Evolutionary conservation across 2,329 filamentous ascomycete genomes (phyloP).

Genomic region (Fusarium sp.): DNA sequence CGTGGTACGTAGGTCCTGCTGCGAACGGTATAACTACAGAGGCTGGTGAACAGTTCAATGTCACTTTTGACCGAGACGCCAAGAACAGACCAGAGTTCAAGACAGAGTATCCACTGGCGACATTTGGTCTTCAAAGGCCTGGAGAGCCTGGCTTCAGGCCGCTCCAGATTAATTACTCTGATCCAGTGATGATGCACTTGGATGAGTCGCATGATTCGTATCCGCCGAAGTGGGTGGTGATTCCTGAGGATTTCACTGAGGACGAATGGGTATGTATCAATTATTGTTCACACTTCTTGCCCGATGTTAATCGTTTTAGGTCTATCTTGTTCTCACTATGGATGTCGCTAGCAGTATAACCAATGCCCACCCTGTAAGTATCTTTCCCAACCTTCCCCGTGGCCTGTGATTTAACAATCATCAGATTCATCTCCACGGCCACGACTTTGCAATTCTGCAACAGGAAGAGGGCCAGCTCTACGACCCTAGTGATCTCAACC

Average conservation of each 20-base stretch:
- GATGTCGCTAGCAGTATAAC: constrained; percentile 3
- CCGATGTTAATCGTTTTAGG: constrained; percentile 2
- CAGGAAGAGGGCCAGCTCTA: constrained; percentile 27
- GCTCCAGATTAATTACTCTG: constrained; percentile 37
- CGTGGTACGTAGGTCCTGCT: constrained; percentile 40
- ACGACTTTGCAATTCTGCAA: constrained; percentile 43
- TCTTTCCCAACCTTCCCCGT: fast-evolving
- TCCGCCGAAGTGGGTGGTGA: constrained; percentile 37
- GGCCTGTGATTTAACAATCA: fast-evolving
- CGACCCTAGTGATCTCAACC: constrained; percentile 26
- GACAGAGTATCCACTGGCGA: constrained; percentile 27
- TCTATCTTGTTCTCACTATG: constrained; percentile 41
- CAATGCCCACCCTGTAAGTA: constrained; percentile 38
- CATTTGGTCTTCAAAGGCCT: constrained; percentile 29
- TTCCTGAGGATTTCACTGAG: constrained; percentile 39
- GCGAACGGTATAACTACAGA: constrained; percentile 25
- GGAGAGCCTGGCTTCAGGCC: constrained; percentile 19
- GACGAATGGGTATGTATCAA: constrained; percentile 31
- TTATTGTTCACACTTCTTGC: fast-evolving
- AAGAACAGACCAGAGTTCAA: constrained; percentile 2
- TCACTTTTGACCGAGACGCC: constrained; percentile 16
- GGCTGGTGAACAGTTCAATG: constrained; percentile 32
- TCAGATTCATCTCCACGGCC: constrained; percentile 45
- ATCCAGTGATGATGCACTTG: constrained; percentile 36
- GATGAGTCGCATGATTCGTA: constrained; percentile 1